These are phyloP conservation scores for Fonsecaea monophora DNA, from an alignment of 2,329 filamentous ascomycete species.

Conservation along the genomic window DNA sequence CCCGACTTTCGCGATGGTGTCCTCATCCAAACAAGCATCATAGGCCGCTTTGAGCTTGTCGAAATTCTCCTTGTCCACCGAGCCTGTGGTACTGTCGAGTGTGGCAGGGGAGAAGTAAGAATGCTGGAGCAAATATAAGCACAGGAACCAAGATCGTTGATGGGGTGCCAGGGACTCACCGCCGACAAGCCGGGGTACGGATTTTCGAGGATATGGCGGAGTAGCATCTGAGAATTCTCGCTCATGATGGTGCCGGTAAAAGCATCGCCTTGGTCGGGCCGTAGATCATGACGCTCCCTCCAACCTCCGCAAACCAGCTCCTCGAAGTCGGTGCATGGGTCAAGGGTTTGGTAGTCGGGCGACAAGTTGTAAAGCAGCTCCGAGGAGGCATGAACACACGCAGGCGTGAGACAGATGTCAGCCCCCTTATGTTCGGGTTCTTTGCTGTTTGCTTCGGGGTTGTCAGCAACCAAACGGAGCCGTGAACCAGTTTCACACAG, in stretches of 20 bases:
- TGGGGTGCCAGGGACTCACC: conserved; percentile 45
- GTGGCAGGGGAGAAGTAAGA: conserved; percentile 34
- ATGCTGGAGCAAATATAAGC: conserved; percentile 28
- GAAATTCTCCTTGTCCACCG: conserved; percentile 63
- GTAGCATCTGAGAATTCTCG: conserved; percentile 64
- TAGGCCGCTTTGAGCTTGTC: conserved; percentile 70
- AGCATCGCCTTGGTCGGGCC: conserved; percentile 66
- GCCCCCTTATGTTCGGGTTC: background rate
- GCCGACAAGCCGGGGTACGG: conserved; percentile 50
- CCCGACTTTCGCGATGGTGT: conserved; percentile 62
- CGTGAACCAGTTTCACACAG: background rate
- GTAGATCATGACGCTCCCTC: conserved; percentile 68
- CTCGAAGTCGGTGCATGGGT: conserved; percentile 74
- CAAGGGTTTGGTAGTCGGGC: conserved; percentile 66
- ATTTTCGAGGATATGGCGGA: conserved; percentile 69
- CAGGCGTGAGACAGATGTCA: conserved; percentile 62
- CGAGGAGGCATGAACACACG: conserved; percentile 69
- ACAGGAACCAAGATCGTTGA: conserved; percentile 40
- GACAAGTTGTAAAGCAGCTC: conserved; percentile 68
- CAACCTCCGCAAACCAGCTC: conserved; percentile 72
- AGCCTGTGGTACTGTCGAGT: conserved; percentile 27
- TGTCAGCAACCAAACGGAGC: background rate
- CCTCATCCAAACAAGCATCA: conserved; percentile 69
- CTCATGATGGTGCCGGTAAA: conserved; percentile 68
- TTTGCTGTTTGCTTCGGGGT: background rate